These are phyloP conservation scores for maize (Zea mays) DNA, from an alignment of 176 grass and related monocot species.

Conservation along the genomic window Zm-B73-REFERENCE-NAM-5.0 NC_050105.1:149494001-149494500, in stretches of 20 bases:
- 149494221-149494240: background rate
- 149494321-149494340: no score
- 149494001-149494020: background rate
- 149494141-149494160: constrained; percentile 38
- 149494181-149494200: background rate
- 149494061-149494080: constrained; percentile 80
- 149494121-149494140: constrained; percentile 6
- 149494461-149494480: no score
- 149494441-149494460: no score
- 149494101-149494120: constrained; percentile 26
- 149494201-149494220: background rate
- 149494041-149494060: constrained; percentile 41
- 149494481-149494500: no score
- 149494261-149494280: background rate
- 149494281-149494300: no score
- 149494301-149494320: no score
- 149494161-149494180: background rate
- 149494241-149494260: background rate
- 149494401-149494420: no score
- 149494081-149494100: constrained; percentile 84
- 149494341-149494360: no score
- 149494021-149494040: background rate
- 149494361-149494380: no score
- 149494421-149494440: no score
- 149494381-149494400: no score